Conservation (phyloP, 2,329 filamentous ascomycete species). For the Microcyclospora pomicola region DNA sequence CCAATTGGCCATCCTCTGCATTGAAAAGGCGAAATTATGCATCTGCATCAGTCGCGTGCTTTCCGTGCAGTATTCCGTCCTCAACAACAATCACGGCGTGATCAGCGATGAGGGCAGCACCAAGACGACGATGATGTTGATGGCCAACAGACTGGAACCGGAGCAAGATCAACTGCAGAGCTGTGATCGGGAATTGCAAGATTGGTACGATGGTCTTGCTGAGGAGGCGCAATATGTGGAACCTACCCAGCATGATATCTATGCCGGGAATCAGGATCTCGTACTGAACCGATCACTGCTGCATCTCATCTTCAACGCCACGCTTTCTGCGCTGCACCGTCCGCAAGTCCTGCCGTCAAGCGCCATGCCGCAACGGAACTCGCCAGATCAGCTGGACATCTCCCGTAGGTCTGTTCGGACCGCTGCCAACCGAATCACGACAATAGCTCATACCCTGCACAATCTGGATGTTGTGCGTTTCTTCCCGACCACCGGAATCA, state of each 20-base stretch:
- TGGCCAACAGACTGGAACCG: slow-evolving; percentile 76
- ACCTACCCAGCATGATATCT: slow-evolving; percentile 41
- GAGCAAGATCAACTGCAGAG: slow-evolving; percentile 64
- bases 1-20: slow-evolving; percentile 74
- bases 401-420: slow-evolving; percentile 72
- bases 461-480: slow-evolving; percentile 59
- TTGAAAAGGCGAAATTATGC: slow-evolving; percentile 81
- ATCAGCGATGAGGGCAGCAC: slow-evolving; percentile 58
- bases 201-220: slow-evolving; percentile 63
- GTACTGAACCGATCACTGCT: slow-evolving; percentile 66
- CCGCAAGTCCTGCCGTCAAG: slow-evolving; percentile 76
- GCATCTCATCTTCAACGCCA: slow-evolving; percentile 89
- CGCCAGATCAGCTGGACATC: slow-evolving; percentile 62
- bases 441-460: slow-evolving; percentile 66
- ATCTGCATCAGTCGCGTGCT: slow-evolving; percentile 81
- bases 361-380: slow-evolving; percentile 22
- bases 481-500: slow-evolving; percentile 79
- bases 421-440: slow-evolving; percentile 73
- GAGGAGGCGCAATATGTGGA: slow-evolving; percentile 54
- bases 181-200: slow-evolving; percentile 65
- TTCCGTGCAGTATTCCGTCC: slow-evolving; percentile 79
- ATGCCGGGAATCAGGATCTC: slow-evolving; percentile 46
- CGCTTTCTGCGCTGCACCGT: slow-evolving; percentile 76
- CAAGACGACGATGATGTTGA: slow-evolving; percentile 66
- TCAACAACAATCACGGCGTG: slow-evolving; percentile 66